Evolutionary conservation across 371 early-diverging fungal species (phyloP).

Genomic region (Apophysomyces elegans): DNA sequence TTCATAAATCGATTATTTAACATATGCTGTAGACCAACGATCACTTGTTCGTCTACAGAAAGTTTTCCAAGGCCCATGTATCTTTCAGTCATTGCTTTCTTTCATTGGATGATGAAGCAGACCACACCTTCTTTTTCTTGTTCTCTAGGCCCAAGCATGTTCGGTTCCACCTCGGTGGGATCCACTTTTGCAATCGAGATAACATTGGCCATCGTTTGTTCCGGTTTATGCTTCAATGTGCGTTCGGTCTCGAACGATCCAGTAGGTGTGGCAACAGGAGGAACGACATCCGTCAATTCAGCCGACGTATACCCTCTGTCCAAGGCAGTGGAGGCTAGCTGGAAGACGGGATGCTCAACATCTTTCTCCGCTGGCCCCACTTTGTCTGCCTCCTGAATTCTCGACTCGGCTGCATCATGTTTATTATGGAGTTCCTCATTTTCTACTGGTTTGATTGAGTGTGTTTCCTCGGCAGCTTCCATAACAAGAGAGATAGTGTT

Average conservation of each 20-base stretch:
- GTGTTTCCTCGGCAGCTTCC: background rate
- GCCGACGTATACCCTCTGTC: conserved; percentile 11
- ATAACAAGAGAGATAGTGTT: background rate
- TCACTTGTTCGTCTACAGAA: conserved; percentile 3
- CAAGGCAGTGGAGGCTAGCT: conserved; percentile 20
- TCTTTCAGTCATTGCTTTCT: conserved; percentile 30
- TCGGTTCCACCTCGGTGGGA: conserved; percentile 30
- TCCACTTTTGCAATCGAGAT: conserved; percentile 25
- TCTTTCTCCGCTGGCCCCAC: conserved; percentile 10
- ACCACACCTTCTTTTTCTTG: conserved; percentile 53
- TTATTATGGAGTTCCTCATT: background rate
- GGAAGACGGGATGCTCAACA: conserved; percentile 21
- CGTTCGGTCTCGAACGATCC: background rate
- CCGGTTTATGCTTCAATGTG: conserved; percentile 13
- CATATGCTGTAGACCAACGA: conserved; percentile 33
- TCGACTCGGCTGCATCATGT: background rate
- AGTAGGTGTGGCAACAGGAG: background rate
- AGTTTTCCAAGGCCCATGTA: background rate
- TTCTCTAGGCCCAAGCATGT: conserved; percentile 52
- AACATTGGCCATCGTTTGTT: conserved; percentile 22
- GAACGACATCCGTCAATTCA: conserved; percentile 16
- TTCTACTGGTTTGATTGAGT: background rate
- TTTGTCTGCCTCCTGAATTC: background rate
- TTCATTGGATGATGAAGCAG: background rate
- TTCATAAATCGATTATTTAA: conserved; percentile 53